A percentile compares a stretch with the other conserved stretches of the same genome.
Evolutionary conservation across 176 grass and related monocot genomes (phyloP).

Genomic region (Cenchrus purpureus): DNA sequence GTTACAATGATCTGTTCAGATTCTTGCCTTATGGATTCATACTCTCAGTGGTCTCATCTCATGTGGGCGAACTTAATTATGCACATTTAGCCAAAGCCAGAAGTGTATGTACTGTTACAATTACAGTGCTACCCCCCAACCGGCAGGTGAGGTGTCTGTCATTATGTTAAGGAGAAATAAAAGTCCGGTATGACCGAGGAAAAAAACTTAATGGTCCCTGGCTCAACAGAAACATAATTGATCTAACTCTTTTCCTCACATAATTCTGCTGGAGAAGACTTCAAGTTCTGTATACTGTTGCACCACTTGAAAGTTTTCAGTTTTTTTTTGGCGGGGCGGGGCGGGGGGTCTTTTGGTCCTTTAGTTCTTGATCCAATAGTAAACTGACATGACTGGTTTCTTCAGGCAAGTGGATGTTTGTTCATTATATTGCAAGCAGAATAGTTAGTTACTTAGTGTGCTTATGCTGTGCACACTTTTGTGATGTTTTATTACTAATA

Average conservation of each 20-base stretch:
- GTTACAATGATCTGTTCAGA: neutral
- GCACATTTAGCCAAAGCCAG: slow-evolving; percentile 19
- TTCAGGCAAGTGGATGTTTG: slow-evolving; percentile 14
- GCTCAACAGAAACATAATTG: neutral
- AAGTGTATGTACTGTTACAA: slow-evolving; percentile 4
- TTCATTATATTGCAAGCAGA: neutral
- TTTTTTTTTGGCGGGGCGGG: neutral
- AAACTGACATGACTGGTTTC: slow-evolving; percentile 22
- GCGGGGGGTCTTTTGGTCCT: neutral
- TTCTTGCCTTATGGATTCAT: slow-evolving; percentile 6
- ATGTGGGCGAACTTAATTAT: neutral
- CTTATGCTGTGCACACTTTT: slow-evolving; percentile 11
- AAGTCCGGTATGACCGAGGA: too few species aligned
- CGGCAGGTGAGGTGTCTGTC: too few species aligned
- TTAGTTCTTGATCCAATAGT: neutral
- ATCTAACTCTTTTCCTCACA: neutral
- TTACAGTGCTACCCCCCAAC: neutral
- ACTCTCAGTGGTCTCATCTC: slow-evolving; percentile 9
- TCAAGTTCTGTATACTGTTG: neutral
- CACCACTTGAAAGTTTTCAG: slow-evolving; percentile 5
- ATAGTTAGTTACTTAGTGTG: neutral
- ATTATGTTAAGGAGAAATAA: too few species aligned
- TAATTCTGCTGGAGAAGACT: neutral
- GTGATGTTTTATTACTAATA: slow-evolving; percentile 31
- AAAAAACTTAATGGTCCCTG: too few species aligned